Conservation (phyloP, 768 basidiomycete species). For the Termitomyces sp. region DNA sequence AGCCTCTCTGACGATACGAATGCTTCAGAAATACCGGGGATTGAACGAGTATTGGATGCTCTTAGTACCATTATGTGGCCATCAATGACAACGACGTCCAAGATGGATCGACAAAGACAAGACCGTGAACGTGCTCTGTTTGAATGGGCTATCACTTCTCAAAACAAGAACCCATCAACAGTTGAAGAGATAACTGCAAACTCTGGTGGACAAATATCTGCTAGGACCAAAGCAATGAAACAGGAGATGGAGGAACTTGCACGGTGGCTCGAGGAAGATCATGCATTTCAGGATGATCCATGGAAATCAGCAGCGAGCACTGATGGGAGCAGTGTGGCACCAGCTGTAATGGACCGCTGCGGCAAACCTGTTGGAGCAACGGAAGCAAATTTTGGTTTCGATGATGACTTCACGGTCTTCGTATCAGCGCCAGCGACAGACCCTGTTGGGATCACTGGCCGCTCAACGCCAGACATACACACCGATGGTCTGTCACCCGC, state of each 20-base stretch:
- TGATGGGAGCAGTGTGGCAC: slow-evolving; percentile 20
- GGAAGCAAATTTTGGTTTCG: slow-evolving; percentile 39
- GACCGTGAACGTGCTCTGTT: slow-evolving; percentile 27
- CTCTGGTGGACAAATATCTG: slow-evolving; percentile 16
- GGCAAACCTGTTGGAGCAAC: not conserved
- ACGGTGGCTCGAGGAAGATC: slow-evolving; percentile 55
- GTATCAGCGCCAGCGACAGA: slow-evolving; percentile 47
- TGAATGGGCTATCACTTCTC: slow-evolving; percentile 37
- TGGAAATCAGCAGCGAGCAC: slow-evolving; percentile 33
- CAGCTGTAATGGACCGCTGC: slow-evolving; percentile 16
- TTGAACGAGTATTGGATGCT: slow-evolving; percentile 71
- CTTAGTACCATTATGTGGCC: slow-evolving; percentile 89
- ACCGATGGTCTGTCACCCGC: slow-evolving; percentile 13
- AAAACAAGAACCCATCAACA: slow-evolving; percentile 25
- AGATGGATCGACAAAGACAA: slow-evolving; percentile 9
- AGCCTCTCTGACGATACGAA: not conserved
- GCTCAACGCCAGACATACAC: slow-evolving; percentile 15
- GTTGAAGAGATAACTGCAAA: slow-evolving; percentile 13
- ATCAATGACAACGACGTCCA: slow-evolving; percentile 49
- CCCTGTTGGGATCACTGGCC: slow-evolving; percentile 17
- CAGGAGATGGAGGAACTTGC: slow-evolving; percentile 55
- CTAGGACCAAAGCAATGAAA: slow-evolving; percentile 29
- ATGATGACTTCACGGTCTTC: slow-evolving; percentile 78
- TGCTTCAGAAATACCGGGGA: slow-evolving; percentile 38
- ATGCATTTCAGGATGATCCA: slow-evolving; percentile 27